These are phyloP conservation scores for Elsinoe perseae DNA, from an alignment of 2,329 filamentous ascomycete genomes.

Conservation along the genomic window DNA sequence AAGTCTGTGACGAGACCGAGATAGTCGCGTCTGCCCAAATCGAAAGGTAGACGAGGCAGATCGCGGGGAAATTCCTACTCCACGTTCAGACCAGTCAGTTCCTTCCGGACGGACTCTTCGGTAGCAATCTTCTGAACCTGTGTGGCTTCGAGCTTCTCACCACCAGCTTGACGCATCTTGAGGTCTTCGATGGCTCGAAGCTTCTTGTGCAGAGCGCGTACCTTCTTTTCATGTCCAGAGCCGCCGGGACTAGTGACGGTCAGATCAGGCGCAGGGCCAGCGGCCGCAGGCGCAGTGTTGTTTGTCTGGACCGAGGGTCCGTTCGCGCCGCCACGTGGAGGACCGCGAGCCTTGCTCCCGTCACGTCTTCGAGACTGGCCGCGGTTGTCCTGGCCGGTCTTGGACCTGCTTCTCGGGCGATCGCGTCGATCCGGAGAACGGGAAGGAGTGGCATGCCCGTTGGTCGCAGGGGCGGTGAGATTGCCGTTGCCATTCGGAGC, in stretches of 20 bases:
- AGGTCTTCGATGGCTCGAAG: conserved; percentile 94
- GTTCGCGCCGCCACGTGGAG: not conserved
- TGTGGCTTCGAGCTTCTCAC: conserved; percentile 96
- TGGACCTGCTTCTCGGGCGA: conserved; percentile 28
- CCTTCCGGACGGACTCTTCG: conserved; percentile 73
- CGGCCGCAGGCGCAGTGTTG: conserved; percentile 34
- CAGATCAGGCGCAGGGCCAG: conserved; percentile 35
- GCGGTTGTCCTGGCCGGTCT: conserved; percentile 24
- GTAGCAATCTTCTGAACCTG: conserved; percentile 98
- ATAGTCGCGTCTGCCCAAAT: not conserved
- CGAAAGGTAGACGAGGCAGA: not conserved
- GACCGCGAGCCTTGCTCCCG: conserved; percentile 9
- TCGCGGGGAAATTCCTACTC: not conserved
- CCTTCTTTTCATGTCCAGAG: conserved; percentile 83
- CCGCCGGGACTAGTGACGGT: conserved; percentile 50
- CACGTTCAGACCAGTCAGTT: conserved; percentile 45
- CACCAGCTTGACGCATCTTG: conserved; percentile 89
- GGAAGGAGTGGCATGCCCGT: conserved; percentile 31
- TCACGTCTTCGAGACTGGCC: conserved; percentile 23
- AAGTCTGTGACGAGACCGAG: not conserved
- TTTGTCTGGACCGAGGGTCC: conserved; percentile 2
- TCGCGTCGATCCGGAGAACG: conserved; percentile 23
- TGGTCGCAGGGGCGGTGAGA: conserved; percentile 37
- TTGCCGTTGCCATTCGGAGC: conserved; percentile 44
- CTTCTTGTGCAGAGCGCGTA: conserved; percentile 90